These are phyloP conservation scores for Diaporthe australafricana DNA, from an alignment of 2,329 filamentous ascomycete species.

Conservation along the genomic window DNA sequence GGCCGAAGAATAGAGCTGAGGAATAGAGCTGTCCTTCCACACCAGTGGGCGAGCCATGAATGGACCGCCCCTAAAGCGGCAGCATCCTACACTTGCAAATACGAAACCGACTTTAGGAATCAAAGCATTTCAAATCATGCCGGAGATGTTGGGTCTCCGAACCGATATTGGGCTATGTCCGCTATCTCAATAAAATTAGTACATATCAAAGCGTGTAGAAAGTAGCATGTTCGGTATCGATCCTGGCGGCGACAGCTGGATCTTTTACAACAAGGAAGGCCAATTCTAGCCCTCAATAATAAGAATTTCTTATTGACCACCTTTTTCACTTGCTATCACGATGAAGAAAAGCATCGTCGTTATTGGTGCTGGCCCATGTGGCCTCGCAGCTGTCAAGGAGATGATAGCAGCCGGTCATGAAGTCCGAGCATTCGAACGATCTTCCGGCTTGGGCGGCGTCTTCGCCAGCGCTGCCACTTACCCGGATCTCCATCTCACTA, in stretches of 20 bases:
- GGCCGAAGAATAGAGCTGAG: not conserved
- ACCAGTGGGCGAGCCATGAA: not conserved
- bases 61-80: not conserved
- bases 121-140: not conserved
- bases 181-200: not conserved
- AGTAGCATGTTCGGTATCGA: not conserved
- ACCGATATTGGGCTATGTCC: too few relatives aligned
- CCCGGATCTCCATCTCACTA: constrained; percentile 1
- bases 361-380: constrained; percentile 4
- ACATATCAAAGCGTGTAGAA: not conserved
- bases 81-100: not conserved
- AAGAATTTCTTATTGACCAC: not conserved
- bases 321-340: not conserved
- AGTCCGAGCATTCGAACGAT: constrained; percentile 5
- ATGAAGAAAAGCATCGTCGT: constrained; percentile 1
- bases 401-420: constrained; percentile 6
- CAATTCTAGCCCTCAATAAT: not conserved
- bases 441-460: not conserved
- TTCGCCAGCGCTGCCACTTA: not conserved
- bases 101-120: not conserved
- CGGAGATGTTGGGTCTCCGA: not conserved
- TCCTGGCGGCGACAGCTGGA: not conserved
- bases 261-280: not conserved
- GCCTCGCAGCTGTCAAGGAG: not conserved
- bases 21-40: not conserved